Percentiles rank a stretch among this genome's conserved stretches.
phyloP scores from a whole-genome alignment of 148 eudicot genomes.

The Gaultheria prostrata region DNA sequence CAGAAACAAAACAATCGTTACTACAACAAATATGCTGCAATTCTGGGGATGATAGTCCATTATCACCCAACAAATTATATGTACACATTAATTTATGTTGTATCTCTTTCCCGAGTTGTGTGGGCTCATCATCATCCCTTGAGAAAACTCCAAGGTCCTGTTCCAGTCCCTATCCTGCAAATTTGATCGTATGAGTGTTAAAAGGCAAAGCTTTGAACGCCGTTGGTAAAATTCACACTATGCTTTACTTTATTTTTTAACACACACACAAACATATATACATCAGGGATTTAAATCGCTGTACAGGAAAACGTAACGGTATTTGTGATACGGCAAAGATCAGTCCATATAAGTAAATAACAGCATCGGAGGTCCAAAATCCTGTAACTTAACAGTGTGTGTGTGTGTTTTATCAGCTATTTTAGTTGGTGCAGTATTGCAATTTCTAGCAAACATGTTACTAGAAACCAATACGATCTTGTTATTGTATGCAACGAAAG shows the following conservation, averaged over 20 bases:
- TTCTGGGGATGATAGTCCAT: neutral
- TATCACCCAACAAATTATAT: neutral
- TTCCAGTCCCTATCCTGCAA: conserved; percentile 73
- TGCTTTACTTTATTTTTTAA: neutral
- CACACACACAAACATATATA: too few relatives aligned
- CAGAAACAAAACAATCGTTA: neutral
- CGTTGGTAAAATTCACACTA: neutral
- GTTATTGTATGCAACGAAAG: neutral
- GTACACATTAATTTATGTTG: neutral
- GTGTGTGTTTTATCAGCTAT: neutral
- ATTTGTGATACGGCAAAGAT: too few relatives aligned
- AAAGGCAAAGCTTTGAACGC: neutral
- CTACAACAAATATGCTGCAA: neutral
- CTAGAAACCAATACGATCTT: neutral
- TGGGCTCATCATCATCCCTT: conserved; percentile 31
- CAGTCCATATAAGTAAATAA: too few relatives aligned
- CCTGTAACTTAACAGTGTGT: too few relatives aligned
- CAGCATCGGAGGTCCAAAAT: too few relatives aligned
- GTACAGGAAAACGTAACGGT: too few relatives aligned
- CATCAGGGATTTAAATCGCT: too few relatives aligned
- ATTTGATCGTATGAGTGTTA: neutral
- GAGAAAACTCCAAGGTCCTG: conserved; percentile 75
- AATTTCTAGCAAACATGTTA: neutral
- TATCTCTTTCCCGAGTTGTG: neutral
- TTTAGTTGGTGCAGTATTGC: neutral